A percentile compares a stretch with the other conserved stretches of the same genome.
Conservation (phyloP, 306 rosid species). For the Inga oerstediana region DNA sequence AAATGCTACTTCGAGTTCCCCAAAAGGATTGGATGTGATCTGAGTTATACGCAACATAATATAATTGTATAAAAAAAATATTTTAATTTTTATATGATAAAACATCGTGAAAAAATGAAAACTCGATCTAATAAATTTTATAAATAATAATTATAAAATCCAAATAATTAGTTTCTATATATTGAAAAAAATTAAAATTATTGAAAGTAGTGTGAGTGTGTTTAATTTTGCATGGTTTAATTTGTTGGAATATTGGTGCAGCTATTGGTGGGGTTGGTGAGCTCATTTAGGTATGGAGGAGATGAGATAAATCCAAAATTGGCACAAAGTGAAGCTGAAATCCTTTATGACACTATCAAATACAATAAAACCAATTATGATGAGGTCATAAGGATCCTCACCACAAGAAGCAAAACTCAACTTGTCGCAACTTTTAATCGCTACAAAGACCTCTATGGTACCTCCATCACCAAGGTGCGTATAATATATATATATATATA, state of each 20-base stretch:
- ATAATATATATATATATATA: too few relatives aligned
- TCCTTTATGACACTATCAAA: constrained; percentile 66
- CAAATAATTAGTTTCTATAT: too few relatives aligned
- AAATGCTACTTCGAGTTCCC: too few relatives aligned
- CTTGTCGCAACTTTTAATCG: constrained; percentile 73
- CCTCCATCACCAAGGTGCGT: constrained; percentile 70
- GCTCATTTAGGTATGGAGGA: constrained; percentile 59
- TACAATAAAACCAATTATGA: constrained; percentile 50
- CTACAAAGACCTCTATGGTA: constrained; percentile 67
- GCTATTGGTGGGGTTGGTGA: constrained; percentile 71
- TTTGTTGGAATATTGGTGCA: constrained; percentile 30
- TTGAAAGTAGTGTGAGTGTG: too few relatives aligned
- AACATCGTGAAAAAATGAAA: too few relatives aligned
- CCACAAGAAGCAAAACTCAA: constrained; percentile 74
- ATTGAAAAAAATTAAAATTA: too few relatives aligned
- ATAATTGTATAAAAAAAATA: too few relatives aligned
- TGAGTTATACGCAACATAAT: background rate
- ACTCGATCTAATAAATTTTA: too few relatives aligned
- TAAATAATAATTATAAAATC: too few relatives aligned
- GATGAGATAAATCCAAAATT: constrained; percentile 47
- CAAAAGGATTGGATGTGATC: too few relatives aligned
- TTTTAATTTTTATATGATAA: too few relatives aligned
- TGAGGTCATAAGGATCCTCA: constrained; percentile 71
- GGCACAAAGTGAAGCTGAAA: constrained; percentile 66
- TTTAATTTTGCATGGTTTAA: too few relatives aligned